Percentiles rank a stretch among this genome's conserved stretches.
phyloP scores from a whole-genome alignment of 192 early-diverging fungal genomes.

The Umbelopsis isabellina region DNA sequence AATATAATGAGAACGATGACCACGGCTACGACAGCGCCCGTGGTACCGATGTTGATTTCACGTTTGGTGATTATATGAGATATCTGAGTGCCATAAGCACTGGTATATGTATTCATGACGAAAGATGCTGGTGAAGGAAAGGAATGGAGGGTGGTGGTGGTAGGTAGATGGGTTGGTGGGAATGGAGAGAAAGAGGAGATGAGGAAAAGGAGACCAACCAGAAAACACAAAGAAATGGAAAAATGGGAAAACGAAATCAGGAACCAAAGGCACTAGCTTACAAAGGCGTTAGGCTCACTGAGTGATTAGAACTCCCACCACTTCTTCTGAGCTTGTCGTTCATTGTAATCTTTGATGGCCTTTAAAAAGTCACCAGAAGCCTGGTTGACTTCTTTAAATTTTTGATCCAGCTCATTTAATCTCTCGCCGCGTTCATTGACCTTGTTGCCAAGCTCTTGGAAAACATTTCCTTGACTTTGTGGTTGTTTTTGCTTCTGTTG shows the following conservation, averaged over 20 bases:
- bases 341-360: constrained; percentile 61
- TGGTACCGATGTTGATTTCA: background rate
- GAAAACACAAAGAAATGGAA: too few relatives aligned
- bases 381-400: constrained; percentile 59
- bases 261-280: background rate
- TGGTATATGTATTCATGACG: constrained; percentile 16
- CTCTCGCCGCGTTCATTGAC: constrained; percentile 73
- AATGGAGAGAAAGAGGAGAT: background rate
- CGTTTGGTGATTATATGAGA: constrained; percentile 4
- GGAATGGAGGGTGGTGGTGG: background rate
- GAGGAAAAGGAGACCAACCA: too few relatives aligned
- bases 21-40: background rate
- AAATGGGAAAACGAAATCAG: too few relatives aligned
- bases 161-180: background rate
- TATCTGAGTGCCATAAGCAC: constrained; percentile 5
- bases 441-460: constrained; percentile 36
- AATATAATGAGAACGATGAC: background rate
- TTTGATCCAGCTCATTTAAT: constrained; percentile 57
- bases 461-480: constrained; percentile 25
- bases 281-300: constrained; percentile 2
- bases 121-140: background rate
- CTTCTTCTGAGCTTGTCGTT: constrained; percentile 66
- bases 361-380: constrained; percentile 58
- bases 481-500: background rate
- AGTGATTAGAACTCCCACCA: constrained; percentile 62